Base-by-base conservation (phyloP, 1,284 basidiomycete genomes). In the Sanghuangporus weigelae region DNA sequence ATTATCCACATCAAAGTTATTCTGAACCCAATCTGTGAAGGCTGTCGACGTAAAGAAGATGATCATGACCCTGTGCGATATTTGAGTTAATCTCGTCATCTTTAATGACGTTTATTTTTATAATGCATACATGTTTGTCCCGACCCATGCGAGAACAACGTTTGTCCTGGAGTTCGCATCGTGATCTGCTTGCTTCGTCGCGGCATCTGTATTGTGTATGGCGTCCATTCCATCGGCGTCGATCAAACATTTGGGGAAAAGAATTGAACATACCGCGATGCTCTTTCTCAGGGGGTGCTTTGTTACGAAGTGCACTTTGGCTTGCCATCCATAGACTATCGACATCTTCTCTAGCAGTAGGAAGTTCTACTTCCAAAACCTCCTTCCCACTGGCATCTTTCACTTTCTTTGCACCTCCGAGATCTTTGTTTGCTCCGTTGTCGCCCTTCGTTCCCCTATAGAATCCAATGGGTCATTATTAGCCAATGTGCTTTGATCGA, bases 371-470 rank as follows among this genome's bases (percentile, higher is more conserved):
- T 73, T 95, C 93, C 77, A 93, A 84, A 69, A 94, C 77, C 59
- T 91, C 90, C 71, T 95, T 90, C 58, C 93, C 94, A 71, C 89
- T 87, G 57, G 88, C 86, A 63, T 81, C 83, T 75, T 93, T 90
- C 67, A 93, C 80, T 73, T 93, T 94, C 81, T 94, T 94, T 1
- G 93, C 94, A 7, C 86, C 85, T 63, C 93, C 94, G 7, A 96
- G 82, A 71, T 95, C 92, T 75, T 95, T 95, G 19, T 85, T 78
- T 7, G 91, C 77, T 57, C 92, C 87, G 71, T 94, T 94, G 77
- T 94, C 92, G 64, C 94, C 93, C 73, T 96, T 95, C 35, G 93
- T 95, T 66, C 94, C 93, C 93, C 85, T 80, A 57, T 14, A 59
- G 51, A 10, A 44, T 38, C 40, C 11, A 49, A 16, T 49, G 16